These are phyloP conservation scores for Otatea glauca DNA, from an alignment of 176 grass and related monocot species.

Conservation along the genomic window DNA sequence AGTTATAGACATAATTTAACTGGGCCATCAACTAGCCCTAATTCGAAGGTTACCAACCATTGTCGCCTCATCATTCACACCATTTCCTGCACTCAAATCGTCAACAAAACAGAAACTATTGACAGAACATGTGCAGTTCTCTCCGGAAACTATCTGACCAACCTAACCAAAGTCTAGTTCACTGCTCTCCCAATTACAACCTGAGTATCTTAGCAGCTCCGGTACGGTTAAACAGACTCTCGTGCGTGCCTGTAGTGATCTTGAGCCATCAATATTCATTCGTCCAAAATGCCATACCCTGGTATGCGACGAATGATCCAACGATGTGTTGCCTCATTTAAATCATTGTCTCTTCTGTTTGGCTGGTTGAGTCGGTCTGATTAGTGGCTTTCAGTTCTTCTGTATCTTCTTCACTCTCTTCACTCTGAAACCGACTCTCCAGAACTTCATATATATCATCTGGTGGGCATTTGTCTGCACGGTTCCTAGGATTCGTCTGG, in stretches of 20 bases:
- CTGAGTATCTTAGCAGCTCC: not conserved
- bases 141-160: constrained; percentile 4
- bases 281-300: not conserved
- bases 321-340: not conserved
- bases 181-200: not conserved
- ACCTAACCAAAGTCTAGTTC: constrained; percentile 25
- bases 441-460: constrained; percentile 68
- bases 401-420: constrained; percentile 45
- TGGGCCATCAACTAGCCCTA: too few relatives aligned
- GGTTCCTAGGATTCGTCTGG: constrained; percentile 60
- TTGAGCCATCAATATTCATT: constrained; percentile 10
- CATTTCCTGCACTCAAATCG: not conserved
- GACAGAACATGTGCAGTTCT: not conserved
- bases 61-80: not conserved
- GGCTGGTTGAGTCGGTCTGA: constrained; percentile 42
- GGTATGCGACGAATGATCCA: not conserved
- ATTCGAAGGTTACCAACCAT: not conserved
- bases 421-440: constrained; percentile 63
- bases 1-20: too few relatives aligned
- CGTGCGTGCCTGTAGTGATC: not conserved
- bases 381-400: constrained; percentile 45
- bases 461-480: constrained; percentile 61
- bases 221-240: not conserved
- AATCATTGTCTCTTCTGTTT: constrained; percentile 42
- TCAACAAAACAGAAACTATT: constrained; percentile 7